Percentiles rank a stretch among this genome's conserved stretches.
Evolutionary conservation across 202 grass and related monocot genomes (phyloP).

Genomic region (Musa balbisiana): DNA sequence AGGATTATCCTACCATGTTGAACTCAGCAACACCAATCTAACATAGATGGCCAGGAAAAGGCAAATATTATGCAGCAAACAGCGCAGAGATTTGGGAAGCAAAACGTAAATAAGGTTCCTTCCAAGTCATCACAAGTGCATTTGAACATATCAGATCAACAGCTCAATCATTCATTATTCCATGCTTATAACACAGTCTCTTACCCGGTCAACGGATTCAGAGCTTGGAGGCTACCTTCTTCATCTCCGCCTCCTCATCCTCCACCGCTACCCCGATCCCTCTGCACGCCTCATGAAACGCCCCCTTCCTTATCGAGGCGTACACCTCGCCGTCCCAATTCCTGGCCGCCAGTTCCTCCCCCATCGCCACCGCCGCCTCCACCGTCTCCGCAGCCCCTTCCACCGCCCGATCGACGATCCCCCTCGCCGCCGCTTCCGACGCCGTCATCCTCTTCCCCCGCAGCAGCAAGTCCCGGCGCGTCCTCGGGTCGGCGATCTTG

Average conservation of each 20-base stretch:
- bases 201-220: background rate
- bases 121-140: too few relatives aligned
- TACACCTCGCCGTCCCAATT: constrained; percentile 43
- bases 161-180: too few relatives aligned
- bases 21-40: too few relatives aligned
- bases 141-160: too few relatives aligned
- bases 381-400: constrained; percentile 41
- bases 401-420: constrained; percentile 44
- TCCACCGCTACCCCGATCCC: constrained; percentile 22
- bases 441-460: constrained; percentile 42
- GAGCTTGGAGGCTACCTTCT: background rate
- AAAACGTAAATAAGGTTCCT: too few relatives aligned
- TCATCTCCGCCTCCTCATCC: background rate
- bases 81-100: too few relatives aligned
- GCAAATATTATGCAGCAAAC: too few relatives aligned
- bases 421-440: constrained; percentile 28
- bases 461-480: constrained; percentile 53
- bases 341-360: constrained; percentile 43
- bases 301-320: constrained; percentile 36
- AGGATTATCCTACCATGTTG: too few relatives aligned
- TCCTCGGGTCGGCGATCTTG: constrained; percentile 50
- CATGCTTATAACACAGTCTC: too few relatives aligned
- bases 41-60: too few relatives aligned
- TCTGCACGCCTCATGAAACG: constrained; percentile 31
- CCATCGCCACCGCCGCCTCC: constrained; percentile 40